phyloP scores from a whole-genome alignment of 495 filamentous ascomycete species.

The Podospora anserina region DNA sequence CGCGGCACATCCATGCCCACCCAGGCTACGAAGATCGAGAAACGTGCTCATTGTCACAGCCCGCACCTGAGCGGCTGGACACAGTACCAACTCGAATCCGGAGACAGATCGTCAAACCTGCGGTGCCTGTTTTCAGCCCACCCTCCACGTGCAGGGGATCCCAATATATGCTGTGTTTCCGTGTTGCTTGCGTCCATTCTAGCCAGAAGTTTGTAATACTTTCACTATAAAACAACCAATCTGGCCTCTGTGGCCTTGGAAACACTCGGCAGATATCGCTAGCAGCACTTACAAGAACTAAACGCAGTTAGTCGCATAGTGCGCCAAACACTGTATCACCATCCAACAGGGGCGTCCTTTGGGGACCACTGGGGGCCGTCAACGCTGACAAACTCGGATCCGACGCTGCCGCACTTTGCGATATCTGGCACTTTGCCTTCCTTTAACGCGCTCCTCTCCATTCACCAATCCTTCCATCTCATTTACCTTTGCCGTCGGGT shows the following conservation, averaged over 20 bases:
- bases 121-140: constrained; percentile 4
- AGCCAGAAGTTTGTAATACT: background rate
- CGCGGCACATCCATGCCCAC: background rate
- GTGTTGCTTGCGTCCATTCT: background rate
- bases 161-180: background rate
- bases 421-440: constrained; percentile 8
- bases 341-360: constrained; percentile 4
- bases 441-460: background rate
- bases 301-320: constrained; percentile 9
- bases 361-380: background rate
- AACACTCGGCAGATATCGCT: constrained; percentile 1
- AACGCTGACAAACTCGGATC: constrained; percentile 23
- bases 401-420: constrained; percentile 18
- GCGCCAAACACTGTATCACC: constrained; percentile 1
- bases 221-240: constrained; percentile 4
- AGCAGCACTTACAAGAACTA: constrained; percentile 3
- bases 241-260: background rate
- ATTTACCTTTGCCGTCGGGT: background rate
- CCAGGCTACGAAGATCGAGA: background rate
- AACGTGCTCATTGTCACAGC: constrained; percentile 4
- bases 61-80: background rate
- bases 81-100: background rate
- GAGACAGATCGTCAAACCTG: background rate
- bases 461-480: background rate
- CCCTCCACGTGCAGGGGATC: constrained; percentile 9